phyloP scores from a whole-genome alignment of 257 asterid species.

The Lycium barbarum region DNA sequence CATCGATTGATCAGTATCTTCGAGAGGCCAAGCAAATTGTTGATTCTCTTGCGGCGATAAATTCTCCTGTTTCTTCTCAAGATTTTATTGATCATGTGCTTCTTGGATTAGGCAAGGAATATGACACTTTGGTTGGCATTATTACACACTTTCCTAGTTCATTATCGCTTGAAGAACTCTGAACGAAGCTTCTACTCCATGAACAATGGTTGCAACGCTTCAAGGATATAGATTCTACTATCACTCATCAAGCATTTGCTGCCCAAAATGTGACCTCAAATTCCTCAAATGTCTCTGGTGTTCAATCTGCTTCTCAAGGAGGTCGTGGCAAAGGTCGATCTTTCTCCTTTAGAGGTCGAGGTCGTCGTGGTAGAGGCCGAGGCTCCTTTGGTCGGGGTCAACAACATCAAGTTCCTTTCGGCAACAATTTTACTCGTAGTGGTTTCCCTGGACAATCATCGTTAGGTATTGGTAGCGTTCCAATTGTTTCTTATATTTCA shows the following conservation, averaged over 20 bases:
- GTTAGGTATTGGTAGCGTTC: no score
- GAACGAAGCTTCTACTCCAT: background rate
- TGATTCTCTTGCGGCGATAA: background rate
- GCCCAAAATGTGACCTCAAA: background rate
- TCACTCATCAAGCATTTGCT: background rate
- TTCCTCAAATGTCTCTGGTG: background rate
- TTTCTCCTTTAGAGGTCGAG: background rate
- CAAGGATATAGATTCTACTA: background rate
- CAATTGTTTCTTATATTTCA: no score
- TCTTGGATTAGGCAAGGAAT: background rate
- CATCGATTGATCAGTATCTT: background rate
- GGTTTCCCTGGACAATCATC: no score
- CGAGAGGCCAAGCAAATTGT: background rate
- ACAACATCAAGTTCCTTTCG: no score
- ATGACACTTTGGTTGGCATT: background rate
- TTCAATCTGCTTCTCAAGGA: background rate
- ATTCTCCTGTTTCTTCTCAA: background rate
- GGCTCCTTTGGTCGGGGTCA: background rate
- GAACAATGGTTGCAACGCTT: background rate
- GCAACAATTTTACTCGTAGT: no score
- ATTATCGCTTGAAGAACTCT: background rate
- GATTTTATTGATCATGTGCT: background rate
- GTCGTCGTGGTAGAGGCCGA: background rate
- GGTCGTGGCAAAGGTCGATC: background rate
- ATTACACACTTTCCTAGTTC: background rate